Conservation (phyloP, 2,329 filamentous ascomycete genomes). For the Trichoderma atrobrunneum region DNA sequence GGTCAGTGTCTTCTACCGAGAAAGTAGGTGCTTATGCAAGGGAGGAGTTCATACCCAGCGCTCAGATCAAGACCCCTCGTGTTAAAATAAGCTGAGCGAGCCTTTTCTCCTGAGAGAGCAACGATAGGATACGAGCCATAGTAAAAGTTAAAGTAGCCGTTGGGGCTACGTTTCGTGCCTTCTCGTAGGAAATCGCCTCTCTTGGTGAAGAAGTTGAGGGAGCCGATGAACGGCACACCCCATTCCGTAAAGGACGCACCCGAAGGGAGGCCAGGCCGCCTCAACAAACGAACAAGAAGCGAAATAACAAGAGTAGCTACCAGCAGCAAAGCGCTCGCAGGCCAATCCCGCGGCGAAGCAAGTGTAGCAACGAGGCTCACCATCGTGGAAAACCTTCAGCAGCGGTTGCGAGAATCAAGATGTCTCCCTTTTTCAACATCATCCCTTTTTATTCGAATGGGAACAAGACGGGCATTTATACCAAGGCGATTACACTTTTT, state of each 20-base stretch:
- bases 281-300: slow-evolving; percentile 1
- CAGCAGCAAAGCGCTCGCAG: slow-evolving; percentile 14
- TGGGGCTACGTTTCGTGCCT: slow-evolving; percentile 31
- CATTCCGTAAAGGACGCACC: slow-evolving; percentile 28
- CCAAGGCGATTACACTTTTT: not conserved
- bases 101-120: slow-evolving; percentile 42
- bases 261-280: slow-evolving; percentile 25
- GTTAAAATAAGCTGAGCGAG: slow-evolving; percentile 45
- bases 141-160: slow-evolving; percentile 49
- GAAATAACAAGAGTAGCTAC: slow-evolving; percentile 2
- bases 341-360: slow-evolving; percentile 19
- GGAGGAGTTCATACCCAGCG: slow-evolving; percentile 37
- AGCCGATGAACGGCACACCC: slow-evolving; percentile 43
- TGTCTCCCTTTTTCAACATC: not conserved
- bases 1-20: not conserved
- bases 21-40: not conserved
- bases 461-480: not conserved
- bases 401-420: not conserved
- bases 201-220: slow-evolving; percentile 44
- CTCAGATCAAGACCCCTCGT: slow-evolving; percentile 42
- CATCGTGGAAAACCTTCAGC: not conserved
- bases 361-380: slow-evolving; percentile 6
- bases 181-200: slow-evolving; percentile 44
- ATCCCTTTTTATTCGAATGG: not conserved
- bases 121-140: slow-evolving; percentile 45